Base-by-base conservation (phyloP, 2,329 filamentous ascomycete genomes). In the Xylariaceae sp. region DNA sequence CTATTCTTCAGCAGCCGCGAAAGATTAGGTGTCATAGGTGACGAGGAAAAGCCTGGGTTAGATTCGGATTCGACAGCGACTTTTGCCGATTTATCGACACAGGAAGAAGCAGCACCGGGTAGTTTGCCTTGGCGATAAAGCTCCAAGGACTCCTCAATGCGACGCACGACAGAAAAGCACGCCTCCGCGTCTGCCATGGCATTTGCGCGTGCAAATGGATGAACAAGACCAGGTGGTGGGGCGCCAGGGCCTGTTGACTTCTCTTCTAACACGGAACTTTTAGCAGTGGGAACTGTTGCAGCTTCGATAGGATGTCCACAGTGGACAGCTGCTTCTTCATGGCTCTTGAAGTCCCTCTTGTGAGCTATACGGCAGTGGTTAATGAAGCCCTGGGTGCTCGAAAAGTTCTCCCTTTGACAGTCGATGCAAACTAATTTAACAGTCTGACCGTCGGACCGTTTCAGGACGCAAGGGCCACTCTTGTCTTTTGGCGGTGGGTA, bases 351-450 rank as follows among this genome's bases (percentile, higher is more conserved):
- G 64, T 95, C 92, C 60, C 90, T 84, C 72, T 88, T 89, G 76
- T 99, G 94, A 30, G 92, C 92, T 68, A 99, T 97, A 59, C 94
- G 91, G 73, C 93, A 97, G 72, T 99, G 94, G 71, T 99, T 99
- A 77, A 99, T 94, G 76, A 97, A 97, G n/a, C 94, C 94, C 74
- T 97, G 94, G 0, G 92, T 95, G 76, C 92, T 97, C 58, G 89
- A 92, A 71, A 97, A 97, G 73, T 97, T 90, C 72, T 91, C 90
- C 64, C 93, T 84, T 53, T 91, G 82, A 74, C 94, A 97, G 73
- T 94, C 89, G 60, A 89, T 76, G 78, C 94, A 99, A 64, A 96
- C 88, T 53, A 97, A 82, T 75, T 96, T 95, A 64, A 97, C 93
- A 64, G 88, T 86, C 70, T 90, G 82, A 58, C 90, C 90, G 74